Base-by-base conservation (phyloP, 352 stramenopile genomes). In the Pythium scleroteichum region DNA sequence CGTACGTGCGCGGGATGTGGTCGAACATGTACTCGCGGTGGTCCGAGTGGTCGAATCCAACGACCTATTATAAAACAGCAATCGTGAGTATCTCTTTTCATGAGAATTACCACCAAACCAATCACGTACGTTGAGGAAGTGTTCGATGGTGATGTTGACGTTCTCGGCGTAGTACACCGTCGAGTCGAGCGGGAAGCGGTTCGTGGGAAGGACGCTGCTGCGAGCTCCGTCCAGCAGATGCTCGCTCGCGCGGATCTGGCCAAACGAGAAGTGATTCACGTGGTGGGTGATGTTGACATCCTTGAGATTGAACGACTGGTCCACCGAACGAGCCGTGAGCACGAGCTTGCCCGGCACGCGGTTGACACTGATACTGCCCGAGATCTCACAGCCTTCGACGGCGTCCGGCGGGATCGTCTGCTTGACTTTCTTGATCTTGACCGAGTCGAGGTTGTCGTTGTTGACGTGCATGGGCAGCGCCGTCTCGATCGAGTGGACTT, bases 191-290 rank as follows among this genome's bases (percentile, higher is more conserved):
- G 82, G 80, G 46, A 76, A 92, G 9, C 78, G 76, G 50, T 92
- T 81, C 9, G 78, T 88, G 19, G 78, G 67, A 20, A 91, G 57
- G 10, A 83, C 27, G 2, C 73, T 56, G 49, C 19, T 35, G 35
- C 60, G 70, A 41, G 59, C 71, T 38, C 78, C 73, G 50, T 71
- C 53, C 4, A 93, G 65, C 49, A 90, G 53, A 19, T 87, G 80
- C 60, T 94, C 82, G 2, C 65, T 72, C 26, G 70, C 72, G 38
- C 79, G 79, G 20, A 92, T 79, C 59, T 94, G 82, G n/a, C 85
- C 85, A 55, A 95, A 95, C 8, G 83, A 95, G 27, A 95, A 92
- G 59, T 95, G 83, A 62, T 91, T 87, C 26, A 94, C 80, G 51
- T 71, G 48, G 47, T 94, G 84, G 0, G 78, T 88, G 23, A 82